Percentiles rank a stretch among this genome's conserved stretches.
These are phyloP conservation scores for Kuraishia ogatae DNA, from an alignment of 805 yeast species.

Conservation along the genomic window DNA sequence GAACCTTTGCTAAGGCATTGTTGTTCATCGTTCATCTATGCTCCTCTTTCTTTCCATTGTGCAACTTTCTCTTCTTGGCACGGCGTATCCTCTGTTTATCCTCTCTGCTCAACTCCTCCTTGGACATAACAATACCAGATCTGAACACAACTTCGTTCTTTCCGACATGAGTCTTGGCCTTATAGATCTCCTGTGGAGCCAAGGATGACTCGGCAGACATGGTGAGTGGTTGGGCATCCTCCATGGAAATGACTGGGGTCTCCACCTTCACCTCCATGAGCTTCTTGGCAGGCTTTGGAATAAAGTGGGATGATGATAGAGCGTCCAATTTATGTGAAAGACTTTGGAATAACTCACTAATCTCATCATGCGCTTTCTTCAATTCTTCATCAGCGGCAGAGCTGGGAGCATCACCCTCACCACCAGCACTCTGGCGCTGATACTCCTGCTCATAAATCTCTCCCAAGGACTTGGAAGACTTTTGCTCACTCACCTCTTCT, in stretches of 20 bases:
- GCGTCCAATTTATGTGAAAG: constrained; percentile 75
- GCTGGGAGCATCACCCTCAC: constrained; percentile 18
- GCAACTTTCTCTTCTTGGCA: constrained; percentile 60
- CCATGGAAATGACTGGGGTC: constrained; percentile 79
- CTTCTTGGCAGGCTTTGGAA: constrained; percentile 84
- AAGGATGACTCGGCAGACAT: constrained; percentile 63
- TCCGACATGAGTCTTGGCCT: constrained; percentile 30
- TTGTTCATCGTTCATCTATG: background rate
- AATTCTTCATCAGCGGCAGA: constrained; percentile 50
- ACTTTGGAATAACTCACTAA: constrained; percentile 51
- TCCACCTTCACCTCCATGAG: constrained; percentile 76
- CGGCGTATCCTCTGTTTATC: constrained; percentile 84
- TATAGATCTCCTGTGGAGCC: constrained; percentile 94
- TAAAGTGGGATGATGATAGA: constrained; percentile 86
- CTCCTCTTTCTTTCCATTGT: background rate
- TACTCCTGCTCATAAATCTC: constrained; percentile 88
- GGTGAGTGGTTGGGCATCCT: constrained; percentile 91
- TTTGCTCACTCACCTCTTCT: constrained; percentile 71
- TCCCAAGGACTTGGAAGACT: constrained; percentile 82
- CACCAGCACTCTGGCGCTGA: constrained; percentile 26
- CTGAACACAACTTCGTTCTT: constrained; percentile 57
- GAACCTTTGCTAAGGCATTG: too few species aligned
- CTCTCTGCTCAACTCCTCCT: constrained; percentile 73
- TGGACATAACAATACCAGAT: constrained; percentile 74
- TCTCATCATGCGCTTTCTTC: constrained; percentile 72